Percentiles rank a stretch among this genome's conserved stretches.
Evolutionary conservation across 2,329 filamentous ascomycete species (phyloP).

Genomic region (Lecanicillium sp.): DNA sequence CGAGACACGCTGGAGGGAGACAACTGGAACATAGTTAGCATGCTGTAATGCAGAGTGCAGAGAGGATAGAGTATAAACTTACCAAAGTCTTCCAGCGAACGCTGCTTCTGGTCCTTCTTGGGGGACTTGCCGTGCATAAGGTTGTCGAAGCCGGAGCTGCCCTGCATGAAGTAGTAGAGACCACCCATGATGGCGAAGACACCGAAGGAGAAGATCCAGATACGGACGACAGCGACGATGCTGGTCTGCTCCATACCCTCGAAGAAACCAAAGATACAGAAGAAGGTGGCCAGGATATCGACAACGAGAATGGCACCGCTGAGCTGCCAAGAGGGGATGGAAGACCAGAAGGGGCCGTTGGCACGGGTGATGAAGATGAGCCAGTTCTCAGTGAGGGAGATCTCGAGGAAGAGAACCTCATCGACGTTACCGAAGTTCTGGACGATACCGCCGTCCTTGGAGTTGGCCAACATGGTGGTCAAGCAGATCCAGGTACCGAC

Average conservation of each 20-base stretch:
- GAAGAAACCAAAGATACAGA: conserved; percentile 82
- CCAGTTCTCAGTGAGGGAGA: conserved; percentile 91
- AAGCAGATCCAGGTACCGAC: conserved; percentile 83
- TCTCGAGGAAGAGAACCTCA: conserved; percentile 79
- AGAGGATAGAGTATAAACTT: conserved; percentile 36
- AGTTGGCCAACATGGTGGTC: conserved; percentile 69
- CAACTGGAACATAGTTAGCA: conserved; percentile 58
- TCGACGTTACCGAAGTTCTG: conserved; percentile 82
- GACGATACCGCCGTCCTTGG: conserved; percentile 71
- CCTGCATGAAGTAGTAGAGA: conserved; percentile 69
- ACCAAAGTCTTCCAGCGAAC: conserved; percentile 84
- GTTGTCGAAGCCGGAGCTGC: conserved; percentile 77
- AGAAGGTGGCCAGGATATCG: conserved; percentile 77
- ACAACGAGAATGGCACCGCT: conserved; percentile 70
- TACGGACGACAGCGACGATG: conserved; percentile 77
- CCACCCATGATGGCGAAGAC: conserved; percentile 78
- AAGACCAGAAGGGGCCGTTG: conserved; percentile 88
- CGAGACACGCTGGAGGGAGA: conserved; percentile 82
- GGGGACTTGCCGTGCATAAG: conserved; percentile 85
- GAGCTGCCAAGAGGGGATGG: conserved; percentile 80
- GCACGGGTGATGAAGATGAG: conserved; percentile 93
- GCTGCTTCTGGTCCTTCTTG: conserved; percentile 75
- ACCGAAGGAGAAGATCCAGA: conserved; percentile 89
- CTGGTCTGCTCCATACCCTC: conserved; percentile 55
- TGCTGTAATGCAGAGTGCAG: background rate